These are phyloP conservation scores for Linnemannia elongata DNA, from an alignment of 192 early-diverging fungal species.

Conservation along the genomic window DNA sequence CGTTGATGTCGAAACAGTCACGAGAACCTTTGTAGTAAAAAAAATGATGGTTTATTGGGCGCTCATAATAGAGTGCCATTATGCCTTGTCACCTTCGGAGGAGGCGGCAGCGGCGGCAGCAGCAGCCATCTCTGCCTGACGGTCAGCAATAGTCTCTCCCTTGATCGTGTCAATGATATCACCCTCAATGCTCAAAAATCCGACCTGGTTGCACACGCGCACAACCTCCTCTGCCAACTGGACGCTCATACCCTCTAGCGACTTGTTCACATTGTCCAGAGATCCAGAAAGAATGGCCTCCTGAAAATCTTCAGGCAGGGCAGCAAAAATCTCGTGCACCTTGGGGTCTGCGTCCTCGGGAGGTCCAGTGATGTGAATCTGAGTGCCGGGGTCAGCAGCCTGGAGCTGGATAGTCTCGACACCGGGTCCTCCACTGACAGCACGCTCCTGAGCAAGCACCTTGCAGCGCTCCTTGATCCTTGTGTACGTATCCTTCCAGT, in stretches of 20 bases:
- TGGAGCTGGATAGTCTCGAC: constrained; percentile 81
- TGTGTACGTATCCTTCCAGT: constrained; percentile 88
- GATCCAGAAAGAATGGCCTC: constrained; percentile 82
- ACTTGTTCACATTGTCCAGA: constrained; percentile 87
- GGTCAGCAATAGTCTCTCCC: constrained; percentile 56
- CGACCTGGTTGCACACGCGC: constrained; percentile 76
- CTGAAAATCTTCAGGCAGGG: constrained; percentile 79
- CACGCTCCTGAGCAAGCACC: constrained; percentile 68
- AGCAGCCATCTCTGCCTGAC: constrained; percentile 50
- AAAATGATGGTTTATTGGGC: not conserved
- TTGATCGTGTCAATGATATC: constrained; percentile 60
- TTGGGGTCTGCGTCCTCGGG: constrained; percentile 69
- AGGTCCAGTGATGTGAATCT: constrained; percentile 78
- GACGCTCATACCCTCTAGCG: constrained; percentile 74
- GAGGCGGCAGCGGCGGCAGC: constrained; percentile 33
- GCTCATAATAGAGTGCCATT: not conserved
- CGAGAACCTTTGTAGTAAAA: not conserved
- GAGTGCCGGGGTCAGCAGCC: constrained; percentile 76
- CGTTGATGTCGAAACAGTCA: constrained; percentile 8
- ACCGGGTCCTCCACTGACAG: constrained; percentile 55
- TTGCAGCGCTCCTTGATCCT: constrained; percentile 84
- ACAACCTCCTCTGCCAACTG: constrained; percentile 86
- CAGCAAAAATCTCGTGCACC: constrained; percentile 75
- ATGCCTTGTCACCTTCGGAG: constrained; percentile 6
- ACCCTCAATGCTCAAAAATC: constrained; percentile 69